Conservation (phyloP, 2,329 filamentous ascomycete species). For the Cercospora zeae-maydis region DNA sequence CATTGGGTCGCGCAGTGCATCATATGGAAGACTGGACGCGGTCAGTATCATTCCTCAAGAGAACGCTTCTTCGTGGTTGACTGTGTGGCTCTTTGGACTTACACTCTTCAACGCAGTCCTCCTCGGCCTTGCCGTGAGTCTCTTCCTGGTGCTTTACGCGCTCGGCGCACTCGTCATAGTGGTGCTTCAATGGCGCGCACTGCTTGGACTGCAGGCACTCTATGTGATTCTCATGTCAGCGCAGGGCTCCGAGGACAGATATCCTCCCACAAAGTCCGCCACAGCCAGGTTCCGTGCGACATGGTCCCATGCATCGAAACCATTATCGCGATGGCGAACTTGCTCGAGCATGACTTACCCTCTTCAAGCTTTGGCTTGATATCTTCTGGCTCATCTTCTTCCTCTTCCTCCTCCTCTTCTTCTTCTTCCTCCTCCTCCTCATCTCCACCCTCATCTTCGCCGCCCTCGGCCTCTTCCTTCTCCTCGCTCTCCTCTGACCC, state of each 20-base stretch:
- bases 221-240: slow-evolving; percentile 41
- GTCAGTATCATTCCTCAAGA: slow-evolving; percentile 8
- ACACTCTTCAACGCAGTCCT: slow-evolving; percentile 99
- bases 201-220: slow-evolving; percentile 85
- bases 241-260: background rate
- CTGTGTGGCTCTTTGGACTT: slow-evolving; percentile 47
- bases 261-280: background rate
- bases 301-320: background rate
- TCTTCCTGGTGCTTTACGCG: slow-evolving; percentile 74
- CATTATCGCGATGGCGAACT: background rate
- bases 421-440: slow-evolving; percentile 64
- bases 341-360: slow-evolving; percentile 58
- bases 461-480: slow-evolving; percentile 40
- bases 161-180: slow-evolving; percentile 97
- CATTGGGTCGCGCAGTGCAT: slow-evolving; percentile 91
- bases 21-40: slow-evolving; percentile 84
- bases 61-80: background rate
- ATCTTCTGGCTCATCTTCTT: slow-evolving; percentile 78
- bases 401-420: slow-evolving; percentile 75
- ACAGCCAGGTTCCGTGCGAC: background rate
- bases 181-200: slow-evolving; percentile 89
- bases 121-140: slow-evolving; percentile 69
- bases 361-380: slow-evolving; percentile 85
- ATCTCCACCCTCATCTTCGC: slow-evolving; percentile 52
- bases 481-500: slow-evolving; percentile 37